Evolutionary conservation across 768 basidiomycete genomes (phyloP), one percentile per base, ranked within the genome.

Genomic region (Suillus luteus): DNA sequence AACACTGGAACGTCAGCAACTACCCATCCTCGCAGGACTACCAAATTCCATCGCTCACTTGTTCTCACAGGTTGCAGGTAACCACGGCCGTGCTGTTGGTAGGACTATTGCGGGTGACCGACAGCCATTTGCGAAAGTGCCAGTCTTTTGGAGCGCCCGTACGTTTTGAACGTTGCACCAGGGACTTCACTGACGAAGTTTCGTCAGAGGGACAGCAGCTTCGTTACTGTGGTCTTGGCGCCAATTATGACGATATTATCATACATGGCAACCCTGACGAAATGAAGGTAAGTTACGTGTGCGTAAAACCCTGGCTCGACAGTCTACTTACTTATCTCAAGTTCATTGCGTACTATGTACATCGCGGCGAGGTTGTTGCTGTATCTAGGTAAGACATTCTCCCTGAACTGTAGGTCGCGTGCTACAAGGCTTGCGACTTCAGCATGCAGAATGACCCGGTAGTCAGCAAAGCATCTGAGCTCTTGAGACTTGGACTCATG

Each of bases 111-210:
- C 89, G 60, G 88, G 81, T 55, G 81, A 76, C 63, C 79, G 79
- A 38, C 84, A 86, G 65, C 85, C 88, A 14, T 94, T 90, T 75
- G 81, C 81, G 55, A 95, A 94, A 77, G 78, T 92, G 12, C 93
- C 93, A 0, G 78, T 94, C 43, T 96, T 96, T 79, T 96, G 95
- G 95, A 93, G 91, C 71, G 91, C 92, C 24, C 90, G 90, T 91
- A 71, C 62, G 90, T 84, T 46, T 35, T 15, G 22, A 5, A 35
- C 33, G 19, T 37, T 59, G 24, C 41, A 41, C 37, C 46, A 8
- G 44, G 19, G 49, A 61, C 35, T n/a, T 33, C 59, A 22, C 37
- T 68, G 31, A 60, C 54, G 44, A 35, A 41, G 58, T 55, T 38
- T 11, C 63, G 55, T 27, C 67, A 91, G 90, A 90, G 85, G 93